Percentiles rank a stretch among this genome's conserved stretches.
Conservation (phyloP, 495 filamentous ascomycete genomes). For the Aspergillus kassunensis region DNA sequence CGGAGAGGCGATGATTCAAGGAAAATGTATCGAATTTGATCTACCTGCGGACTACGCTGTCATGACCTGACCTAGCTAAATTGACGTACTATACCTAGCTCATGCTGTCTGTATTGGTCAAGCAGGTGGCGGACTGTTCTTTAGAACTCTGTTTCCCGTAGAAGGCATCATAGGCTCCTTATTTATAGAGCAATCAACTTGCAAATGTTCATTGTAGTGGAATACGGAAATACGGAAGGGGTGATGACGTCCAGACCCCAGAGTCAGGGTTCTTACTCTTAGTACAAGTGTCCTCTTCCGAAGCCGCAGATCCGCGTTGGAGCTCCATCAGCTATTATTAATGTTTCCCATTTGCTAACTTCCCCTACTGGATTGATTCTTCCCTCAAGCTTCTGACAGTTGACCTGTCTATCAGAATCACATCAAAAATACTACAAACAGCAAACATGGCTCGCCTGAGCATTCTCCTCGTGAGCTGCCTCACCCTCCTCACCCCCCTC, state of each 20-base stretch:
- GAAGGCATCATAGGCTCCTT: too few species aligned
- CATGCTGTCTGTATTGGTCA: slow-evolving; percentile 5
- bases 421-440: background rate
- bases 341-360: background rate
- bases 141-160: too few species aligned
- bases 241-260: background rate
- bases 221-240: too few species aligned
- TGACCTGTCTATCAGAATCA: background rate
- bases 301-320: slow-evolving; percentile 12
- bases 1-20: slow-evolving; percentile 39
- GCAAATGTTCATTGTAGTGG: too few species aligned
- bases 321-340: slow-evolving; percentile 10
- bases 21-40: background rate
- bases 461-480: slow-evolving; percentile 40
- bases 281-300: slow-evolving; percentile 24
- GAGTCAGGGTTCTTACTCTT: too few species aligned
- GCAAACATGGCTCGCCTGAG: slow-evolving; percentile 44
- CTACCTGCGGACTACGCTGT: slow-evolving; percentile 1
- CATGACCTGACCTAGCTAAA: background rate
- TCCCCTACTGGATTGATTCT: background rate
- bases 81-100: too few species aligned
- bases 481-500: slow-evolving; percentile 40
- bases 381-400: background rate
- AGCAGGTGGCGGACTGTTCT: slow-evolving; percentile 4
- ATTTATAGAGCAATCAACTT: too few species aligned